Evolutionary conservation across 257 asterid species (phyloP), one percentile per base, ranked within the genome.

Genomic region (Agastache rugosa): DNA sequence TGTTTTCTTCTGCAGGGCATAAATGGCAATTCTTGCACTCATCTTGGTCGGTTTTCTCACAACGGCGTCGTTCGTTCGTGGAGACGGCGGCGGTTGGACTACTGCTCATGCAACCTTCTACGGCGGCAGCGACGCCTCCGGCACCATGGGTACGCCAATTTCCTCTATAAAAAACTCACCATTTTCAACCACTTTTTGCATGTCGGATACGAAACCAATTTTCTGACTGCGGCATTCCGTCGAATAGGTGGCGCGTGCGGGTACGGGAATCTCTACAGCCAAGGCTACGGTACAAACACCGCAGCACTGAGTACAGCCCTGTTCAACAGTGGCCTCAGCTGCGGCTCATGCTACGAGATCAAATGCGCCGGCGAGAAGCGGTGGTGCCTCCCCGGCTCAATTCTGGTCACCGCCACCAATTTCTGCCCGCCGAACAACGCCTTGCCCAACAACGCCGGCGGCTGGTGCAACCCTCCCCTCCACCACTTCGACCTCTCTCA

Each of bases 381-480:
- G 65, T 83, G 83, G 77, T 92, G 97, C 60, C 55, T 92, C 63
- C 88, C 93, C 7, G 91, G 89, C 0, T 69, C 91, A 6, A 84
- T 92, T 68, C 44, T 83, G 27, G 96, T 92, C 35, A 92, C 97
- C 0, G 96, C 96, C 66, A 91, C 97, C 41, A 89, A 91, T 83
- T 91, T 91, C 85, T 91, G 97, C 77, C 97, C 96, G 6, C 97
- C 97, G 25, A 91, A 89, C 82, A 85, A 78, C 60, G 97, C 88
- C 83, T 63, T 91, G 0, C 89, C 97, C 3, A 89, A 87, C 76
- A 82, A 82, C 70, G 87, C 85, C 11, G 97, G 97, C 15, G 97
- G 97, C 1, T 92, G 97, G 97, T 92, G 97, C 82, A 92, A 92
- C 80, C 96, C 96, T 29, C 97, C 97, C 55, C 87, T 66, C 22